Base-by-base conservation (phyloP, 2,329 filamentous ascomycete species). In the Fusarium mundagurra region DNA sequence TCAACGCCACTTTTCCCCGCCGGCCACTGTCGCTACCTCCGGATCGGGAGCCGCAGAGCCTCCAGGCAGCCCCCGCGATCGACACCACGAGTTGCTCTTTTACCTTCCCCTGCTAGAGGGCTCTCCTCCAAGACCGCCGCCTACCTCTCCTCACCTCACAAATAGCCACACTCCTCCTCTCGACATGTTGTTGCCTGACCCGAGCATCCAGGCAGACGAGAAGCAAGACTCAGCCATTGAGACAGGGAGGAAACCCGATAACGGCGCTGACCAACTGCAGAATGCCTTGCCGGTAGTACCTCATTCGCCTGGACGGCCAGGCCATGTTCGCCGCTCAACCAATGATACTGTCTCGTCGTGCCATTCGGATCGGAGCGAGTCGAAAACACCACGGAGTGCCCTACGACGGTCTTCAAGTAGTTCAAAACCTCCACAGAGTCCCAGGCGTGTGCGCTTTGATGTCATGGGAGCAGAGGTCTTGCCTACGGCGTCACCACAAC, bases 371-470 rank as follows among this genome's bases (percentile, higher is more conserved):
- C 83, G 84, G 76, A 89, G 88, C 80, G 85, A 88, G 54, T 82
- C 83, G 29, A 85, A 84, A 73, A 80, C 81, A 43, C 85, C 86
- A 53, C 85, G 89, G 72, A 91, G 90, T 76, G 90, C 89, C 51
- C 80, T 92, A 64, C 87, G 90, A 65, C 85, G 89, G 55, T 86
- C 88, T 3, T 89, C 87, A 12, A 89, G 86, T 75, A 85, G 83
- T 38, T 85, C 87, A 33, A 86, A 84, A 57, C 85, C 86, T 61
- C 82, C 81, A 11, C 84, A 85, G 48, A 90, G 89, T 76, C 89
- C 88, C n/a, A 86, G 90, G 36, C 86, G 89, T 67, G 90, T 92
- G 64, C 89, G 90, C 54, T 92, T 92, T 72, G 87, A 90, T 43
- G 87, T 92, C 51, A 86, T 86, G 78, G 90, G 89, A 61, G 83